Evolutionary conservation across 2,329 filamentous ascomycete genomes (phyloP), one percentile per base, ranked within the genome.

Genomic region (Curvularia lunata): DNA sequence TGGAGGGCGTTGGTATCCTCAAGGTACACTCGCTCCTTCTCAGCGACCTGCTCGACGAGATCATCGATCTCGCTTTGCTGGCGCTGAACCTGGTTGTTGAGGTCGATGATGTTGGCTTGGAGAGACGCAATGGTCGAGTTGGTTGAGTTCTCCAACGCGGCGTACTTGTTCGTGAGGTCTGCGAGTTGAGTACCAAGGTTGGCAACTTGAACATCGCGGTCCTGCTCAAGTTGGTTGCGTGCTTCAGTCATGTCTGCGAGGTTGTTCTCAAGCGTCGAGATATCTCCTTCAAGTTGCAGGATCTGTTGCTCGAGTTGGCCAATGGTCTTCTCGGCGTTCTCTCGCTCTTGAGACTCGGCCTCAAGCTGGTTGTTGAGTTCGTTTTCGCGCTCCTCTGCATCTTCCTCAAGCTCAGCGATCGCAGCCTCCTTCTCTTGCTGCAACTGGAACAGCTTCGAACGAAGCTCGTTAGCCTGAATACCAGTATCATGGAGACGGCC

Each of bases 381-480:
- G 25, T 74, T 70, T 32, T 80, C 78, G 18, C 75, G 77, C 34
- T 78, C 77, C 12, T 76, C 66, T 5, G 74, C 71, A 0, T 68
- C 65, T 16, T 72, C 64, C 60, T 80, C 65, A 6, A 82, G 66
- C 18, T 77, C 66, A 45, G 71, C 69, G 41, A 82, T 69, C n/a
- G 73, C 59, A 25, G 68, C 54, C 41, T 78, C 74, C 62, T 79
- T 77, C 46, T 78, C 69, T 58, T 79, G 73, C 67, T 82, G 81
- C 2, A 78, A 68, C 48, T 79, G 72, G 65, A 80, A 82, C 5
- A 82, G 67, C 66, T 82, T 82, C 52, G 78, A 75, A 3, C 80
- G 79, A 25, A 83, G 75, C 62, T 81, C 75, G 30, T 83, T 82
- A n/a, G 79, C 79, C 58, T 81, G 75, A 16, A 77, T 69, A 40